Evolutionary conservation across 2,329 filamentous ascomycete species (phyloP).

Genomic region (Epichloe sp.): DNA sequence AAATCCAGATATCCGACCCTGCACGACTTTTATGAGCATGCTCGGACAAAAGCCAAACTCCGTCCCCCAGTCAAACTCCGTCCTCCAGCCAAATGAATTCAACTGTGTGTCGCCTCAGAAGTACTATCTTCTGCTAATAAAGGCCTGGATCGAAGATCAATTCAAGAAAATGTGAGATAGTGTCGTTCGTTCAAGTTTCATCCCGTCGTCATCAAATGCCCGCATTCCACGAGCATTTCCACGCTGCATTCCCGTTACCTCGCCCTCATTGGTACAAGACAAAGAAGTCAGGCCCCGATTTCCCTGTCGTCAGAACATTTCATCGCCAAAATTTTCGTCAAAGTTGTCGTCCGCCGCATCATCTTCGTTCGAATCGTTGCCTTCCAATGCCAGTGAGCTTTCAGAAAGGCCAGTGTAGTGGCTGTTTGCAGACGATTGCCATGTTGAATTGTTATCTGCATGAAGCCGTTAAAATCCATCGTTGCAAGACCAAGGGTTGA

Average conservation of each 20-base stretch:
- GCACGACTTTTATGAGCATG: not conserved
- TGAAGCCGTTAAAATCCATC: not conserved
- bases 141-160: not conserved
- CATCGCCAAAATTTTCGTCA: not conserved
- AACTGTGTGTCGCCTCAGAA: not conserved
- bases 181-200: not conserved
- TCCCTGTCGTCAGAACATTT: not conserved
- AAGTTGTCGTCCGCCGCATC: not conserved
- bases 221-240: not conserved
- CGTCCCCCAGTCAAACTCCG: not conserved
- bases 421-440: not conserved
- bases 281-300: not conserved
- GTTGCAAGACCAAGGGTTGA: not conserved
- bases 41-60: not conserved
- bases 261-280: not conserved
- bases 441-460: not conserved
- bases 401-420: constrained; percentile 1
- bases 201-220: not conserved
- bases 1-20: not conserved
- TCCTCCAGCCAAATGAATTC: not conserved
- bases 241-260: too few species aligned
- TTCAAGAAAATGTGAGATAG: too few species aligned
- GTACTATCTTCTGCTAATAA: too few species aligned
- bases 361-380: constrained; percentile 1
- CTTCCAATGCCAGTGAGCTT: not conserved